Conservation (phyloP, 2,329 filamentous ascomycete genomes). For the Thielaviopsis punctulata region DNA sequence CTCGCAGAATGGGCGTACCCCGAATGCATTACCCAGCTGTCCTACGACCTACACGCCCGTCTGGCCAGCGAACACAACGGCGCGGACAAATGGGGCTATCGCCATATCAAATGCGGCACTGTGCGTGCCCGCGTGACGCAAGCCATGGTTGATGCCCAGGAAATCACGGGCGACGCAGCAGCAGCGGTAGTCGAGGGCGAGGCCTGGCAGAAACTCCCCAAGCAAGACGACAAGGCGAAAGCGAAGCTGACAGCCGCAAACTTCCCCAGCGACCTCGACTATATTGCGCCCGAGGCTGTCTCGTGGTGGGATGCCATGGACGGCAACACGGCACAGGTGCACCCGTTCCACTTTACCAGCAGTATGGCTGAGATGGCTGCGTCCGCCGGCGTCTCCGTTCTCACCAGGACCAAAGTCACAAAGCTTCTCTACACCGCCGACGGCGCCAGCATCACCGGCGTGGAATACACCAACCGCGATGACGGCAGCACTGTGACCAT, state of each 20-base stretch:
- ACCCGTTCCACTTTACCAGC: constrained; percentile 80
- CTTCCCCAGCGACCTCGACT: constrained; percentile 66
- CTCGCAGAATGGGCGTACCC: constrained; percentile 89
- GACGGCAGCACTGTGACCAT: constrained; percentile 22
- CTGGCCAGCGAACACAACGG: constrained; percentile 74
- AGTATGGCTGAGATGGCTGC: constrained; percentile 62
- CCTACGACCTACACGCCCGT: constrained; percentile 66
- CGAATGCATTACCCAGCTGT: constrained; percentile 63
- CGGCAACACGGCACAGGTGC: constrained; percentile 73
- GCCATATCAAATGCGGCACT: constrained; percentile 56
- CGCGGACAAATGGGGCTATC: constrained; percentile 68
- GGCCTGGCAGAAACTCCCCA: constrained; percentile 42
- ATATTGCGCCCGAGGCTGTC: constrained; percentile 55
- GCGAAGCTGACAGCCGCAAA: constrained; percentile 35
- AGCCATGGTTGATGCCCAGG: constrained; percentile 19
- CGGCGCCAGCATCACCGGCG: constrained; percentile 34
- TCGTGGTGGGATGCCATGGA: constrained; percentile 70
- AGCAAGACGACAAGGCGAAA: constrained; percentile 34
- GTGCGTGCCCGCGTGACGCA: constrained; percentile 25
- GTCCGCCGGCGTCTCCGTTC: constrained; percentile 50
- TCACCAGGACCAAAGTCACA: constrained; percentile 49
- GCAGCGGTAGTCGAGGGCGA: constrained; percentile 6
- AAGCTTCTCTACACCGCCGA: constrained; percentile 16
- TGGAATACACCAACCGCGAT: constrained; percentile 41
- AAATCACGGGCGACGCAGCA: not conserved